phyloP scores from a whole-genome alignment of 2,329 filamentous ascomycete species.

The Exophiala sp. region DNA sequence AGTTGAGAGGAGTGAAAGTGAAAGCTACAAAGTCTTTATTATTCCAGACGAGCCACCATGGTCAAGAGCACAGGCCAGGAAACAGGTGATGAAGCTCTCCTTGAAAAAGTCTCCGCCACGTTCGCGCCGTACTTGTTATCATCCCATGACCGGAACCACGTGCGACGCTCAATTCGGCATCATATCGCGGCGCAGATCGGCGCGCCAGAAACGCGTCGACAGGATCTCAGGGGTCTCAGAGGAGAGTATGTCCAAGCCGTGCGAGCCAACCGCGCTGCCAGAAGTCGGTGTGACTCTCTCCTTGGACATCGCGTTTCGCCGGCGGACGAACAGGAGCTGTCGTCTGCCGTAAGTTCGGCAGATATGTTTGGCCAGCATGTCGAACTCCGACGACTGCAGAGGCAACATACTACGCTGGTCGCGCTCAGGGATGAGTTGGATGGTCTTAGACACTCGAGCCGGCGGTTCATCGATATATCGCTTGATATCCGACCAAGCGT shows the following conservation, averaged over 20 bases:
- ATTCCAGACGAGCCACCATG: too few relatives aligned
- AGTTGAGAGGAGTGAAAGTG: too few relatives aligned
- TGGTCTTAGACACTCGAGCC: not conserved
- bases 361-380: slow-evolving; percentile 7
- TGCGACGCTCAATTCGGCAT: not conserved
- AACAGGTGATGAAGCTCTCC: not conserved
- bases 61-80: not conserved
- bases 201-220: not conserved
- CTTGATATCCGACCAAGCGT: not conserved
- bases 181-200: not conserved
- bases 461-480: not conserved
- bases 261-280: slow-evolving; percentile 14
- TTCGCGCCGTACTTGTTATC: not conserved
- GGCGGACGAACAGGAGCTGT: too few relatives aligned
- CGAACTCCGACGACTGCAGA: slow-evolving; percentile 12
- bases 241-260: slow-evolving; percentile 22
- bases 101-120: not conserved
- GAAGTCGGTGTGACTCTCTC: not conserved
- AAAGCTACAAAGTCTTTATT: too few relatives aligned
- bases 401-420: slow-evolving; percentile 8
- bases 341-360: too few relatives aligned
- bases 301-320: too few relatives aligned
- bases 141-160: not conserved
- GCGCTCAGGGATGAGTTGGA: slow-evolving; percentile 14
- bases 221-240: not conserved